Base-by-base conservation (phyloP, 495 filamentous ascomycete species). In the Aspergillus olivimuriae region DNA sequence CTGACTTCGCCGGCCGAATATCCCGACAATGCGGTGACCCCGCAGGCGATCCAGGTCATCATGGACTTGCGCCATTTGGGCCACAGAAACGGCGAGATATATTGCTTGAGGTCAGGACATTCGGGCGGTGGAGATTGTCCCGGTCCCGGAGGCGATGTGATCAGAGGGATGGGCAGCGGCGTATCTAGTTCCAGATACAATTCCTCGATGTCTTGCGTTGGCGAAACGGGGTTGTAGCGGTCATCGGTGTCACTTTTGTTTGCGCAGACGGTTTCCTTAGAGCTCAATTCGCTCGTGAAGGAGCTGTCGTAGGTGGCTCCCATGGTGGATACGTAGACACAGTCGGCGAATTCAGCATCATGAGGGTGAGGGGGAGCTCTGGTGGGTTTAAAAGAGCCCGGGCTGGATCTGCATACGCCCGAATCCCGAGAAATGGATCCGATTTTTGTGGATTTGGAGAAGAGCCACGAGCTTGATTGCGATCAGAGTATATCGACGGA, bases 1-100 rank as follows among this genome's bases (percentile, higher is more conserved):
- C 81, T 83, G 65, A 92, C 89, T 10, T 89, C 78, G 11, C 90
- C 89, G 0, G 89, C 85, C 0, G 83, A 79, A 57, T 89, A 94
- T 21, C 86, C 89, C 0, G 88, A 87, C 47, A 91, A 61, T 6
- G 77, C 75, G 0, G 89, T 94, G 1, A 85, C 84, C 16, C 75
- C 56, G 57, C 84, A 91, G 2, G 84, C 84, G 24, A 95, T 72
- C 58, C 68, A 75, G n/a, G 88, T 80, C 55, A 84, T 82, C 57
- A 86, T 59, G 9, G 68, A 73, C 54, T 95, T 95, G 34, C 80
- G 77, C 20, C 63, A 66, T 51, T 58, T 48, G 0, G 84, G 77
- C 89, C 89, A 95, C 12, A 74, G 70, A 53, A 87, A 83, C 0
- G 89, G 90, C 19, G 83, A 81, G 1, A 65, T 72, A 40, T 81